These are phyloP conservation scores for Tardiomyces depauwii DNA, from an alignment of 1,139 yeast species.

Conservation along the genomic window DNA sequence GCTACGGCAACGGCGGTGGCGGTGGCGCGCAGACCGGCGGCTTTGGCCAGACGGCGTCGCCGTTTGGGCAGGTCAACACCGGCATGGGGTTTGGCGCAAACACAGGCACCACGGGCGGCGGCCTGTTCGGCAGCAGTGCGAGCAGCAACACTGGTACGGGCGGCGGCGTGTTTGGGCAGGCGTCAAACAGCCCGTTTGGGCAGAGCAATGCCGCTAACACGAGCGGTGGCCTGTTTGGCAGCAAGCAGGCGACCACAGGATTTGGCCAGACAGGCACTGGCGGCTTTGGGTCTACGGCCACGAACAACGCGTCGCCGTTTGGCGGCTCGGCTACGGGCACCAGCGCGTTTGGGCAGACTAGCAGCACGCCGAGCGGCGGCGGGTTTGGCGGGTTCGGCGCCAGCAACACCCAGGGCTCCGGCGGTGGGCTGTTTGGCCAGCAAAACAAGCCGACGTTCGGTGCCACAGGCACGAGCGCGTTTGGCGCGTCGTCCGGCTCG, in stretches of 20 bases:
- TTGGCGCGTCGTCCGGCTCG: slow-evolving; percentile 5
- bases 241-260: slow-evolving; percentile 2
- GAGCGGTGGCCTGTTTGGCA: slow-evolving; percentile 14
- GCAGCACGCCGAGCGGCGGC: slow-evolving; percentile 4
- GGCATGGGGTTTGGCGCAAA: slow-evolving; percentile 6
- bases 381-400: slow-evolving; percentile 7
- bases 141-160: slow-evolving; percentile 20
- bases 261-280: slow-evolving; percentile 5
- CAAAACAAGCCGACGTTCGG: slow-evolving; percentile 5
- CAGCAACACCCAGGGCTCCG: slow-evolving; percentile 3
- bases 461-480: slow-evolving; percentile 6
- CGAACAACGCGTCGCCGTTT: slow-evolving; percentile 1
- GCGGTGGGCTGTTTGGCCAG: slow-evolving; percentile 8
- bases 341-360: slow-evolving; percentile 6
- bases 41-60: slow-evolving; percentile 4
- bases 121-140: slow-evolving; percentile 14
- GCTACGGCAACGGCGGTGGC: slow-evolving; percentile 36
- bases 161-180: slow-evolving; percentile 18
- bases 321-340: slow-evolving; percentile 4
- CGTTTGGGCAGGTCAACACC: slow-evolving; percentile 3
- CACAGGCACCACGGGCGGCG: slow-evolving; percentile 13
- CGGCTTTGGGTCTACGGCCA: slow-evolving; percentile 1
- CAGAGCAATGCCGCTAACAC: slow-evolving; percentile 8
- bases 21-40: slow-evolving; percentile 5
- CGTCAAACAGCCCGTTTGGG: slow-evolving; percentile 10